Percentiles rank a stretch among this genome's conserved stretches.
Conservation (phyloP, 1,139 yeast species). For the Magnusiomyces fungicola region DNA sequence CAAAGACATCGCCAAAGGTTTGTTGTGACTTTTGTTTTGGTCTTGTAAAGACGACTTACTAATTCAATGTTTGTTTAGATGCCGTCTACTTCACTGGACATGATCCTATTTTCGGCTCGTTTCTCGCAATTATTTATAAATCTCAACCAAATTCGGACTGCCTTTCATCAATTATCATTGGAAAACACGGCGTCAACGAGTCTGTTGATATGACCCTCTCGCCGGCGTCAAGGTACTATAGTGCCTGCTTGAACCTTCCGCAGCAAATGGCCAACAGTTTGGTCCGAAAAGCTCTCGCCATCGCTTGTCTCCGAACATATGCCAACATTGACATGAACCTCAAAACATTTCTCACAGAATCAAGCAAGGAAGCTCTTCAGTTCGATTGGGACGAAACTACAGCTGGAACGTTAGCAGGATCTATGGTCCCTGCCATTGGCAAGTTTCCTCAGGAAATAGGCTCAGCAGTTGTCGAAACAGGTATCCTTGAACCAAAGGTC, state of each 20-base stretch:
- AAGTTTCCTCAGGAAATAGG: conserved; percentile 55
- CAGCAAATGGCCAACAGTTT: conserved; percentile 45
- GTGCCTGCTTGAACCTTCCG: conserved; percentile 66
- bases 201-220: conserved; percentile 56
- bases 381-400: conserved; percentile 59
- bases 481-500: conserved; percentile 51
- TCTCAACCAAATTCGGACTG: conserved; percentile 14
- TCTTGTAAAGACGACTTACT: not conserved
- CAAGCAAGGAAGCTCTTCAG: conserved; percentile 8
- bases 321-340: conserved; percentile 42
- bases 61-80: conserved; percentile 14
- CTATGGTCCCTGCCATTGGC: conserved; percentile 46
- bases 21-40: not conserved
- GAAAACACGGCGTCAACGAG: conserved; percentile 62
- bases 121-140: conserved; percentile 30
- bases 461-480: conserved; percentile 41
- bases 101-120: conserved; percentile 32
- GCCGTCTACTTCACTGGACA: conserved; percentile 35
- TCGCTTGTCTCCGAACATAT: conserved; percentile 61
- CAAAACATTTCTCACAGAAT: conserved; percentile 13
- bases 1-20: conserved; percentile 10
- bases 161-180: conserved; percentile 55
- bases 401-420: conserved; percentile 67
- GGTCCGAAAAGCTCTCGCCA: conserved; percentile 70
- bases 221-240: conserved; percentile 60